Base-by-base conservation (phyloP, 495 filamentous ascomycete genomes). In the Thermothielavioides terrestris region DNA sequence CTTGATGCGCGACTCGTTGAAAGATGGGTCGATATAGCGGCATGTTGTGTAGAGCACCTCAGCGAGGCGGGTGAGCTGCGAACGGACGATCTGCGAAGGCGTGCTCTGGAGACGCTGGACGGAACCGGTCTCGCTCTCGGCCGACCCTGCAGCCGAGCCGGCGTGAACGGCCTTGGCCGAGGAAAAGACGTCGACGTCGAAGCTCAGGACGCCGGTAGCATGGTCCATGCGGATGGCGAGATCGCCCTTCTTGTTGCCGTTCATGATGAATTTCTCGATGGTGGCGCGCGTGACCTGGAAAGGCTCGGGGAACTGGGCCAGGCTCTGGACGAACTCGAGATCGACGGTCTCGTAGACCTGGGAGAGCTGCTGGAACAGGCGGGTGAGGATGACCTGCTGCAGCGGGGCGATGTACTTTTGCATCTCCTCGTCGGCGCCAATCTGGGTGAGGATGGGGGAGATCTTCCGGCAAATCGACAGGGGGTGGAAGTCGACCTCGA, bases 231-330 rank as follows among this genome's bases (percentile, higher is more conserved):
- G 90, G 62, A 98, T 95, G 36, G 92, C 84, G 41, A 98, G 78
- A 59, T 98, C 94, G 26, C 92, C 92, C 77, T 98, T 98, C 80
- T 98, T 98, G 78, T 92, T 96, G 52, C 92, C 92, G 70, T 98
- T 98, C 92, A 98, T 98, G 77, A 98, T 96, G 78, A 98, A 98
- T 73, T 98, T 98, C 74, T 98, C 92, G 50, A 98, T 95, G 53
- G 86, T 94, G 56, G 81, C 83, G 32, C 86, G 84, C 54, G 78
- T 85, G 56, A 97, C 89, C 72, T 95, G 85, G 81, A 94, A 97
- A 21, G 92, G 91, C 58, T 94, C 89, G 25, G 92, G 92, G 76
- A 98, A 98, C 65, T 92, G 80, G 49, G 92, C 92, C 26, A 97
- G 84, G 59, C 88, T 82, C 60, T 95, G 84, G 27, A 98, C 91